Base-by-base conservation (phyloP, 2,329 filamentous ascomycete species). In the Fusarium incarnatum region DNA sequence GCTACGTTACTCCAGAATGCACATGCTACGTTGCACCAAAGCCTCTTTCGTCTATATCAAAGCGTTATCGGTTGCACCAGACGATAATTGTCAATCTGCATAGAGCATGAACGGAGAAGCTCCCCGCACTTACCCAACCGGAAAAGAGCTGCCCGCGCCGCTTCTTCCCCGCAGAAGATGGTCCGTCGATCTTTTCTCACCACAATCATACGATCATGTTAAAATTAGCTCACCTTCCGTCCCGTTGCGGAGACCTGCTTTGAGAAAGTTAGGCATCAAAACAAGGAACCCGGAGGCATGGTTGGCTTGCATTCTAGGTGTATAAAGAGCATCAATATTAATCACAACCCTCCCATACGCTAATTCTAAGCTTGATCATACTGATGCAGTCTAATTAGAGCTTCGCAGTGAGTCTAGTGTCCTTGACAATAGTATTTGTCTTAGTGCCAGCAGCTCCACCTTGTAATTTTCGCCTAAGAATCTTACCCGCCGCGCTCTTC, bases 401-500 rank as follows among this genome's bases (percentile, higher is more conserved):
- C 41, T 58, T 60, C 6, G 57, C 20, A 16, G 0, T 10, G n/a
- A 48, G 2, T 5, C 8, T 10, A 10, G 23, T 3, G 2, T 58
- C 41, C 6, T 13, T 27, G 0, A 58, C 3, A 3, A 60, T 16
- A 0, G 30, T 4, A 10, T 32, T 60, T 3, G 10, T 0, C 2
- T 20, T 15, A 3, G 3, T 8, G 5, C 5, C 20, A 0, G 1
- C 6, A 22, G 32, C 15, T 8, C 3, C 7, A 4, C 1, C 41
- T 9, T 18, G 53, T 8, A 60, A 11, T n/a, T 60, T 60, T 8
- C 57, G 53, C 25, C 57, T 47, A 1, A 67, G 30, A 0, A 67
- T 46, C 13, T 67, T 57, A 1, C 64, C 64, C 1, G 42, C 32
- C 0, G 55, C 15, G 15, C 55, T 67, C 15, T 60, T 67, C 1